Evolutionary conservation across 345 rosid species (phyloP).

Genomic region (Clausena lansium): DNA sequence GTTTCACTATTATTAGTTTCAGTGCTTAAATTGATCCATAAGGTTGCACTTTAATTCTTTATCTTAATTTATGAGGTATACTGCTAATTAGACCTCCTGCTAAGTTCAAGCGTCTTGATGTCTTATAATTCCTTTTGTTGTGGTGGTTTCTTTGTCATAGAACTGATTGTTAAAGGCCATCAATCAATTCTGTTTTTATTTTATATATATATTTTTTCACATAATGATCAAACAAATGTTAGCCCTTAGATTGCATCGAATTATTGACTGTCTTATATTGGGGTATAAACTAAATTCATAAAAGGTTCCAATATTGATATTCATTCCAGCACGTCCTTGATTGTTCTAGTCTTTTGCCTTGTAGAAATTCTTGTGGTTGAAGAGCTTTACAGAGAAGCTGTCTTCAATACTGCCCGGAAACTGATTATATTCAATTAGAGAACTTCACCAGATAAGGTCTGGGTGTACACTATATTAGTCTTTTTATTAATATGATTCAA

Average conservation of each 20-base stretch:
- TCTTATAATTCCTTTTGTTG: no score
- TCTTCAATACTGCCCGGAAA: no score
- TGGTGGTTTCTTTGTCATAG: no score
- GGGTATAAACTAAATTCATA: background rate
- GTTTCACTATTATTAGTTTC: background rate
- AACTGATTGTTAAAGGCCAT: no score
- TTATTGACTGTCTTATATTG: background rate
- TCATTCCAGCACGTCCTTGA: conserved; percentile 6
- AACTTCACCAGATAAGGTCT: no score
- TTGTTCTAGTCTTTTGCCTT: conserved; percentile 13
- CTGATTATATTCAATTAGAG: no score
- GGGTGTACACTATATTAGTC: no score
- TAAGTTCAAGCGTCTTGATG: no score
- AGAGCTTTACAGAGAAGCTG: conserved; percentile 86
- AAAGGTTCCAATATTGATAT: background rate
- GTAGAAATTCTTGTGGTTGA: conserved; percentile 97
- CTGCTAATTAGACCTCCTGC: no score
- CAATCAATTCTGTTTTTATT: background rate
- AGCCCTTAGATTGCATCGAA: background rate
- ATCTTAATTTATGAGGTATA: no score
- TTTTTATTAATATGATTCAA: no score
- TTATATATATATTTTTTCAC: background rate
- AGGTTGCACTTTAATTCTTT: no score
- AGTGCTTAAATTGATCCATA: background rate
- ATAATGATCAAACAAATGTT: background rate